These are phyloP conservation scores for Trebouxia sp. DNA, from an alignment of 139 green algal species.

Conservation along the genomic window DNA sequence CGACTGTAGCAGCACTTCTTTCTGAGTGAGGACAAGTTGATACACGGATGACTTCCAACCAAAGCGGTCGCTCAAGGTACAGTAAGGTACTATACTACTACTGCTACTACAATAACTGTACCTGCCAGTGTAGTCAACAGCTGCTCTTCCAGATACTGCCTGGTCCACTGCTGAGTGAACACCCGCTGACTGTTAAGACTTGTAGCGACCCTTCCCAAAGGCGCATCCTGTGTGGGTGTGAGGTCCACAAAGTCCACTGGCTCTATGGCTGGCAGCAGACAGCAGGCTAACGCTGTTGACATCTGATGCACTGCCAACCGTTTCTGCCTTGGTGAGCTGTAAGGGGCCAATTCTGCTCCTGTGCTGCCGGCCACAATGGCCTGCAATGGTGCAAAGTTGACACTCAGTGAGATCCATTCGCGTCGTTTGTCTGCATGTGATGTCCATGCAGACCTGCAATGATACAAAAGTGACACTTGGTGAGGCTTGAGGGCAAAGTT, in stretches of 20 bases:
- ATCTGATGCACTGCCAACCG: slow-evolving; percentile 74
- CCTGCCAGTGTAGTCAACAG: slow-evolving; percentile 73
- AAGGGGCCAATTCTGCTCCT: slow-evolving; percentile 40
- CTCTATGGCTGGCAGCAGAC: slow-evolving; percentile 87
- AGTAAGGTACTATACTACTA: too few relatives aligned
- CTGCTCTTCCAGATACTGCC: slow-evolving; percentile 80
- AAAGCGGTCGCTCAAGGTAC: too few relatives aligned
- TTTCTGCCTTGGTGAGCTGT: too few relatives aligned
- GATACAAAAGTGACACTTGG: too few relatives aligned
- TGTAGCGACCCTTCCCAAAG: slow-evolving; percentile 81
- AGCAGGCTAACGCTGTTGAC: slow-evolving; percentile 68
- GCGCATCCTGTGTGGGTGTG: slow-evolving; percentile 66
- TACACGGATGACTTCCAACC: too few relatives aligned
- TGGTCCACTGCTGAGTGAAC: slow-evolving; percentile 64
- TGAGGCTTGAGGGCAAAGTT: slow-evolving; percentile 68
- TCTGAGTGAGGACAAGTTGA: too few relatives aligned
- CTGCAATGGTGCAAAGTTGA: slow-evolving; percentile 6
- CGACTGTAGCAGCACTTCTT: too few relatives aligned
- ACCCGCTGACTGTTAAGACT: slow-evolving; percentile 65
- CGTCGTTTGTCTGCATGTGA: too few relatives aligned
- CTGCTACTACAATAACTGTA: neutral
- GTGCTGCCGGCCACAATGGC: slow-evolving; percentile 68
- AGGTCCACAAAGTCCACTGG: slow-evolving; percentile 74
- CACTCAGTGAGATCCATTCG: too few relatives aligned
- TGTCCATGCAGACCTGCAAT: too few relatives aligned